These are phyloP conservation scores for Aspergillus tanneri DNA, from an alignment of 2,329 filamentous ascomycete genomes.

Conservation along the genomic window DNA sequence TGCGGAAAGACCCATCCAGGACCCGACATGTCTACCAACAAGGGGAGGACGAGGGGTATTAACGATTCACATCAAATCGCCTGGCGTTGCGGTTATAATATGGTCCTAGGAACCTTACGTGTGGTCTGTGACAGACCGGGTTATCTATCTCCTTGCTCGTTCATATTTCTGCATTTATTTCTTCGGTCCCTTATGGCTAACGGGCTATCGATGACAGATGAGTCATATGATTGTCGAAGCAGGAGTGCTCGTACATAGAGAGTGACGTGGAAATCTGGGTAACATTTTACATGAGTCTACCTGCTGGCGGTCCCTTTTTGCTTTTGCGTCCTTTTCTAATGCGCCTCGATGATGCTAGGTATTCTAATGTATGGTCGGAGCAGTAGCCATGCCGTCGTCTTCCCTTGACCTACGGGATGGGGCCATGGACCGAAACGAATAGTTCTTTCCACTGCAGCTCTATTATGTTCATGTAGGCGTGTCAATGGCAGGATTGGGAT, in stretches of 20 bases:
- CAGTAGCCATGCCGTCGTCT: neutral
- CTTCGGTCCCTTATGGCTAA: conserved; percentile 29
- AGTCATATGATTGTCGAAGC: conserved; percentile 20
- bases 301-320: conserved; percentile 9
- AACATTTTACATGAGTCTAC: conserved; percentile 16
- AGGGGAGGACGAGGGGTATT: conserved; percentile 65
- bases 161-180: conserved; percentile 14
- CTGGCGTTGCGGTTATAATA: neutral
- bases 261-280: conserved; percentile 14
- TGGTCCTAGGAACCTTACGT: conserved; percentile 8
- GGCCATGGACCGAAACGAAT: neutral
- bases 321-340: conserved; percentile 12
- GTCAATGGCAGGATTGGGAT: too few species aligned
- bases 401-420: neutral
- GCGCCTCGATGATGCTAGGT: conserved; percentile 8
- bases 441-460: neutral
- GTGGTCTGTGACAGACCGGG: conserved; percentile 12
- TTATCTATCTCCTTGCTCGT: conserved; percentile 15
- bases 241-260: conserved; percentile 21
- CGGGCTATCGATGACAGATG: conserved; percentile 27
- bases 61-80: conserved; percentile 7
- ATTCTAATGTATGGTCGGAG: conserved; percentile 4
- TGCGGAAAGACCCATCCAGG: conserved; percentile 86
- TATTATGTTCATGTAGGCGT: neutral
- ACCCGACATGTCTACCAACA: conserved; percentile 82